Conservation (phyloP, 2,329 filamentous ascomycete genomes). For the Aspergillus clavatus region DNA sequence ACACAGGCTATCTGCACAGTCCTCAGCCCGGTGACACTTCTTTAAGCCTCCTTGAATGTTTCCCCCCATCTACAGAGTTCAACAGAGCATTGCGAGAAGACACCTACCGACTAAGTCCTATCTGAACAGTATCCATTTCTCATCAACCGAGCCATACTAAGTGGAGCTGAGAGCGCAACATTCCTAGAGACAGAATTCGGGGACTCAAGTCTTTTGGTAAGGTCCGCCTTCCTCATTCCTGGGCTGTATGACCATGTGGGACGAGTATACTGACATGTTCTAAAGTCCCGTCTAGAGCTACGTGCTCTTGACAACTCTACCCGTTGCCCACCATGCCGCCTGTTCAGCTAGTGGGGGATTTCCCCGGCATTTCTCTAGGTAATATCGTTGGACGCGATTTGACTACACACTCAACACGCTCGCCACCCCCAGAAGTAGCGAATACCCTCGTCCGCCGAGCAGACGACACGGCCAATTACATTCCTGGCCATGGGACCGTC, state of each 20-base stretch:
- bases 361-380: slow-evolving; percentile 20
- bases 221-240: slow-evolving; percentile 8
- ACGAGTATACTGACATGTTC: slow-evolving; percentile 5
- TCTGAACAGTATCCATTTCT: background rate
- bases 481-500: slow-evolving; percentile 36
- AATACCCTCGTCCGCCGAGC: slow-evolving; percentile 27
- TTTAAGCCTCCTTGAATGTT: too few species aligned
- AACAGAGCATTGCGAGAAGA: background rate
- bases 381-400: slow-evolving; percentile 13
- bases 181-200: background rate
- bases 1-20: too few species aligned
- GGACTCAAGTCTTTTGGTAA: background rate
- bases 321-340: slow-evolving; percentile 27
- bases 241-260: too few species aligned
- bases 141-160: background rate
- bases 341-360: slow-evolving; percentile 19
- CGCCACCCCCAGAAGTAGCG: slow-evolving; percentile 20
- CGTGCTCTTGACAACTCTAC: slow-evolving; percentile 31
- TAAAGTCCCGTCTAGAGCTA: slow-evolving; percentile 32
- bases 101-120: background rate
- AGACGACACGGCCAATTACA: slow-evolving; percentile 18
- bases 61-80: too few species aligned
- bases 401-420: slow-evolving; percentile 7
- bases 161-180: background rate
- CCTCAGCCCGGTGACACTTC: too few species aligned